Percentiles rank a stretch among this genome's conserved stretches.
phyloP scores from a whole-genome alignment of 2,329 filamentous ascomycete genomes.

The Talaromyces sp. region DNA sequence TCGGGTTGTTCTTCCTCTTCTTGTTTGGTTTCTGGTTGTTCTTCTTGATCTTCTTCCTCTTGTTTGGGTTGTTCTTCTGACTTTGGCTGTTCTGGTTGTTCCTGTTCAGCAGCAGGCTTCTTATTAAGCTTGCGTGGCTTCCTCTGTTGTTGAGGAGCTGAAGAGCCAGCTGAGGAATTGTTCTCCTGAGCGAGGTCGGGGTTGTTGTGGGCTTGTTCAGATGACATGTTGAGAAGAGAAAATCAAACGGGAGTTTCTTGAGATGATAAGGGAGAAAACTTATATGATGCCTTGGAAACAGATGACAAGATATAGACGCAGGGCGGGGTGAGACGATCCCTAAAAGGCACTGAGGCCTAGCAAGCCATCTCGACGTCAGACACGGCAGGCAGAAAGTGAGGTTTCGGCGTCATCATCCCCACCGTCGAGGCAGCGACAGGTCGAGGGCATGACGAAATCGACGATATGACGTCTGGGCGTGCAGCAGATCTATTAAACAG shows the following conservation, averaged over 20 bases:
- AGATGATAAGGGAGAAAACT: constrained; percentile 4
- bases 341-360: too few species aligned
- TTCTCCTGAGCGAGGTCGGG: constrained; percentile 10
- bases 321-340: neutral
- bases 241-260: neutral
- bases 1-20: constrained; percentile 27
- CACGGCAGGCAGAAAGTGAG: neutral
- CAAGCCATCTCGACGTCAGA: constrained; percentile 7
- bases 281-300: constrained; percentile 4
- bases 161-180: constrained; percentile 6
- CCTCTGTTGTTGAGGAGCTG: constrained; percentile 18
- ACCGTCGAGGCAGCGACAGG: neutral
- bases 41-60: constrained; percentile 1
- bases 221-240: constrained; percentile 10
- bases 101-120: constrained; percentile 21
- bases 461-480: neutral
- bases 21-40: neutral
- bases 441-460: neutral
- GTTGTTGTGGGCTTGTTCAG: constrained; percentile 10
- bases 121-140: constrained; percentile 30
- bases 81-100: neutral
- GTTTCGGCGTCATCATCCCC: constrained; percentile 4
- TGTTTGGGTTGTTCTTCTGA: neutral
- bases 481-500: too few species aligned
- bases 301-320: constrained; percentile 5